These are phyloP conservation scores for Paramecium biaurelia DNA, from an alignment of 73 alveolate species.

Conservation along the genomic window DNA sequence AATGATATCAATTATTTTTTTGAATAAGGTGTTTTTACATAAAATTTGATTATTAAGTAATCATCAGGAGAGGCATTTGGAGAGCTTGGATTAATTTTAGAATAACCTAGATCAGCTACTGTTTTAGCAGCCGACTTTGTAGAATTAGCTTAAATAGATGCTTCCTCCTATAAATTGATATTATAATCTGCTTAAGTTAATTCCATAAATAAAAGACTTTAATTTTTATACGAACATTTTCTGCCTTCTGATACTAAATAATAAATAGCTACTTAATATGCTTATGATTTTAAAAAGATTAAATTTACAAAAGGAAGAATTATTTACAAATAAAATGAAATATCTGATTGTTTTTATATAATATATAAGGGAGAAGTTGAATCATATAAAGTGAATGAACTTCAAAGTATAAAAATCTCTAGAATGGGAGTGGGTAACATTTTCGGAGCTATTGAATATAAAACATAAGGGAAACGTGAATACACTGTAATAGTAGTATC, in stretches of 20 bases:
- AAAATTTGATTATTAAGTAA: not conserved
- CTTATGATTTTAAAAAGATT: not conserved
- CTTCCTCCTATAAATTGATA: not conserved
- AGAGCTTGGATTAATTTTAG: not conserved
- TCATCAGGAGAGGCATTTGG: conserved; percentile 20
- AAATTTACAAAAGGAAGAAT: conserved; percentile 21
- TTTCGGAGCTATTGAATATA: not conserved
- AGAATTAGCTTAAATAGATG: not conserved
- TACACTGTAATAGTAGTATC: not conserved
- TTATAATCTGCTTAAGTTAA: not conserved
- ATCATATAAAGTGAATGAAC: not conserved
- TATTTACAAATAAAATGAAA: not conserved
- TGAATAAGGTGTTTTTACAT: conserved; percentile 11
- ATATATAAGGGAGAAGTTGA: conserved; percentile 13
- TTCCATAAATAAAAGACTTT: not conserved
- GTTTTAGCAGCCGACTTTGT: not conserved
- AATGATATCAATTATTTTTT: not conserved
- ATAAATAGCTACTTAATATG: not conserved
- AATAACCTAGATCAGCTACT: not conserved
- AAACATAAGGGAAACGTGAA: not conserved
- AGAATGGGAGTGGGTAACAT: not conserved
- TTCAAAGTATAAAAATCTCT: not conserved
- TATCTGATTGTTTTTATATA: not conserved
- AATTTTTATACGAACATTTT: not conserved
- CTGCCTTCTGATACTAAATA: not conserved